Evolutionary conservation across 2,329 filamentous ascomycete species (phyloP).

Genomic region (Epichloe sylvatica): DNA sequence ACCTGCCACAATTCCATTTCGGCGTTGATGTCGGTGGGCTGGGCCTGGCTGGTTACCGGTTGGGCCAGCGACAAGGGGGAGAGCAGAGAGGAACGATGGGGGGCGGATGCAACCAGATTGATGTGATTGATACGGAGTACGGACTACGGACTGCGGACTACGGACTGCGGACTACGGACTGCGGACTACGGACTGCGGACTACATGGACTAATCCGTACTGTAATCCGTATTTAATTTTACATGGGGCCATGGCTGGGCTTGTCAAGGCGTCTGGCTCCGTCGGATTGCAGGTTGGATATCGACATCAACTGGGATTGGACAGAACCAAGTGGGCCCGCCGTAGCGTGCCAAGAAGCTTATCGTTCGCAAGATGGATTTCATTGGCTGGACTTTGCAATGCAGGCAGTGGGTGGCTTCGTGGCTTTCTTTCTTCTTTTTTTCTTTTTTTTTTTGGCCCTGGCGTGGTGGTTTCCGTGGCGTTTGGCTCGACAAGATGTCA

Average conservation of each 20-base stretch:
- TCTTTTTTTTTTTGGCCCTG: neutral
- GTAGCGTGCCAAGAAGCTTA: constrained; percentile 3
- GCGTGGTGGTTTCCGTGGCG: too few species aligned
- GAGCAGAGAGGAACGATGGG: neutral
- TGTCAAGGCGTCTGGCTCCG: neutral
- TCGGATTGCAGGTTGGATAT: neutral
- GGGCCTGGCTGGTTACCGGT: neutral
- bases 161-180: too few species aligned
- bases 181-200: too few species aligned
- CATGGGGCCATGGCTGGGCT: neutral
- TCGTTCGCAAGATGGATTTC: neutral
- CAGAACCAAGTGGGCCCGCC: neutral
- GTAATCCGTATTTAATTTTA: neutral
- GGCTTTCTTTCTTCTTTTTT: neutral
- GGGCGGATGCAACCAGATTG: neutral
- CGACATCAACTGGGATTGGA: neutral
- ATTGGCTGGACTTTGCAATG: neutral
- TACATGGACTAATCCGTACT: too few species aligned
- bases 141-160: too few species aligned
- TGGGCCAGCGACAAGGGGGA: neutral
- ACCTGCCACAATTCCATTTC: neutral
- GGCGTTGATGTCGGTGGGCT: neutral
- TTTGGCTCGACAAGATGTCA: too few species aligned
- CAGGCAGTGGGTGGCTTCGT: neutral
- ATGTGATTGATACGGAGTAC: too few species aligned